These are phyloP conservation scores for Hypoxylon rickii DNA, from an alignment of 495 filamentous ascomycete genomes.

Conservation along the genomic window DNA sequence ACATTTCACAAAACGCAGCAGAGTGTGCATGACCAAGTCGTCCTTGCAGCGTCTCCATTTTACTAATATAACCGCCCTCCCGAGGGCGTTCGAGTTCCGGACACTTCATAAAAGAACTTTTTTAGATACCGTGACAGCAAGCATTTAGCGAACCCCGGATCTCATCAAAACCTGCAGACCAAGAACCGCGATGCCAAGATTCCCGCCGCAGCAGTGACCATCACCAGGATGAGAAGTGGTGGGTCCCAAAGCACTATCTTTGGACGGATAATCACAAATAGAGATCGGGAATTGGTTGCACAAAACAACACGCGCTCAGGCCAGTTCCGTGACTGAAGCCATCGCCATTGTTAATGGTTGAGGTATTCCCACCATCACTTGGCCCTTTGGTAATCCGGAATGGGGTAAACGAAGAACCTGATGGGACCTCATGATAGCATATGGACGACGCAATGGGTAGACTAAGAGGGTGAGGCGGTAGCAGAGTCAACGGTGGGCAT, in stretches of 20 bases:
- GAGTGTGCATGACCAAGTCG: background rate
- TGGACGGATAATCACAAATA: conserved; percentile 34
- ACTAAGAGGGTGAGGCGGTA: conserved; percentile 11
- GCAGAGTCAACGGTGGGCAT: conserved; percentile 1
- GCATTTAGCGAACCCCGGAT: conserved; percentile 35
- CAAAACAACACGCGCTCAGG: conserved; percentile 2
- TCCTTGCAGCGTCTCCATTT: background rate
- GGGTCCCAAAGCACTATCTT: conserved; percentile 22
- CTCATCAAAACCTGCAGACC: conserved; percentile 31
- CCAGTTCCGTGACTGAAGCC: conserved; percentile 13
- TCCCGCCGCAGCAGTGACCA: conserved; percentile 29
- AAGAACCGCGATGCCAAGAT: conserved; percentile 31
- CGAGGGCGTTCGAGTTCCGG: conserved; percentile 20
- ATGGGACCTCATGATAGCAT: conserved; percentile 22
- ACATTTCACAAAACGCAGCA: background rate
- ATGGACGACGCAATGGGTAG: conserved; percentile 18
- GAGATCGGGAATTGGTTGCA: conserved; percentile 8
- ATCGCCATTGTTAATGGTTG: conserved; percentile 16
- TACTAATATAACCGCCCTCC: conserved; percentile 23
- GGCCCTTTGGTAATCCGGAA: conserved; percentile 18
- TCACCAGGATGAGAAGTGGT: conserved; percentile 26
- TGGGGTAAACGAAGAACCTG: conserved; percentile 11
- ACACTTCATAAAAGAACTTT: conserved; percentile 13
- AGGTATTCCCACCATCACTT: conserved; percentile 13
- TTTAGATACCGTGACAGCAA: conserved; percentile 29